Percentiles rank a stretch among this genome's conserved stretches.
Evolutionary conservation across 2,329 filamentous ascomycete species (phyloP).

Genomic region (Parafenestella ontariensis): DNA sequence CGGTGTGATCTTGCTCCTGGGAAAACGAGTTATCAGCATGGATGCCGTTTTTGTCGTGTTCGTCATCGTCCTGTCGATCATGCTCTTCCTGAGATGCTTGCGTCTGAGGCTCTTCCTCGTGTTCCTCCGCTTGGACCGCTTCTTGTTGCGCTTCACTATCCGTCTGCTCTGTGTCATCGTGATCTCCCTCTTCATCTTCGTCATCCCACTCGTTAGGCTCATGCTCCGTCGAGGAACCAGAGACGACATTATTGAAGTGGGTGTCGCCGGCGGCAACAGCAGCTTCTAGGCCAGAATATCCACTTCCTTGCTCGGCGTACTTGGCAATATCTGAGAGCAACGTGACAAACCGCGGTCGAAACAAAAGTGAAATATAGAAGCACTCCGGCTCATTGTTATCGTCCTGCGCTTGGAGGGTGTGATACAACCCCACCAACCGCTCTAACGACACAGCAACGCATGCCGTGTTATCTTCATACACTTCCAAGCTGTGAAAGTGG

Average conservation of each 20-base stretch:
- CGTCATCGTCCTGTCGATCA: slow-evolving; percentile 4
- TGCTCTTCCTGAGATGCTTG: not conserved
- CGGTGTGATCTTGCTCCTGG: not conserved
- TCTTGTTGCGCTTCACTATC: slow-evolving; percentile 2
- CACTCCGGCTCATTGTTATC: slow-evolving; percentile 60
- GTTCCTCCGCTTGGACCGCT: slow-evolving; percentile 4
- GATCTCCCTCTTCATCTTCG: slow-evolving; percentile 8
- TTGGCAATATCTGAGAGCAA: slow-evolving; percentile 61
- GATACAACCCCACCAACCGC: slow-evolving; percentile 66
- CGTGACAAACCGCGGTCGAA: slow-evolving; percentile 61
- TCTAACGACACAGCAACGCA: slow-evolving; percentile 42
- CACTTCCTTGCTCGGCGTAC: slow-evolving; percentile 64
- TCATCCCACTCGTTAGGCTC: slow-evolving; percentile 31
- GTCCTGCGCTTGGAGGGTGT: slow-evolving; percentile 66
- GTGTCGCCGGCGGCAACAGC: slow-evolving; percentile 37
- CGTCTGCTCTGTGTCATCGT: not conserved
- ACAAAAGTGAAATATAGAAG: slow-evolving; percentile 64
- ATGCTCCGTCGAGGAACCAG: slow-evolving; percentile 27
- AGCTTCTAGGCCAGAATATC: slow-evolving; percentile 58
- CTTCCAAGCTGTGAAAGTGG: slow-evolving; percentile 48
- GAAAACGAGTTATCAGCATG: not conserved
- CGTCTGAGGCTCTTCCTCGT: slow-evolving; percentile 1
- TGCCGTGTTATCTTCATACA: slow-evolving; percentile 42
- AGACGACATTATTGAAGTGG: slow-evolving; percentile 27
- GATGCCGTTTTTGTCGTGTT: not conserved